Base-by-base conservation (phyloP, 2,329 filamentous ascomycete species). In the Paraphoma chrysanthemicola region DNA sequence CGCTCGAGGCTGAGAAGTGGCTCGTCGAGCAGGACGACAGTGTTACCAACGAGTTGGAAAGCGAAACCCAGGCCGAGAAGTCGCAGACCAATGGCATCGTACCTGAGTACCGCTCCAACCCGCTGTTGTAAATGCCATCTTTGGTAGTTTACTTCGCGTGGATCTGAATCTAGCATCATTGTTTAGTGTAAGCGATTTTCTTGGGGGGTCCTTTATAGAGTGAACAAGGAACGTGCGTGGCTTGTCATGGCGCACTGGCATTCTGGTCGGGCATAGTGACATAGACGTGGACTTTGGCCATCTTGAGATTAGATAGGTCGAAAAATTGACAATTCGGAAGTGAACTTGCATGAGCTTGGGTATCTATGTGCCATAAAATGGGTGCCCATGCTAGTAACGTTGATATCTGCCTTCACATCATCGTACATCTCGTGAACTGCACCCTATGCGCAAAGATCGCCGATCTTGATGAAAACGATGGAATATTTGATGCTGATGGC, bases 1-100 rank as follows among this genome's bases (percentile, higher is more conserved):
- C 94, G 10, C 86, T 99, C 52, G 95, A 99, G 74, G 94, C 94
- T 9, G 95, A 99, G 81, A 96, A 97, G 79, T 97, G 86, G 82
- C 82, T 99, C 52, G 84, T 91, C 6, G 94, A 97, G 72, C 79
- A 85, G 47, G 91, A 94, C 69, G 84, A 84, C 46, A 80, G 77
- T 47, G 70, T 82, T 11, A 74, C 78, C 44, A 79, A 80, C 50
- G 77, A 80, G 57, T 74, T 81, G 33, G 79, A 81, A 67, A 75
- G 77, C 5, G 80, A 82, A 67, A 83, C 82, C 62, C 79, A 81
- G 59, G 80, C 78, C 51, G 79, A 81, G 72, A 82, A 82, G 68
- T 73, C 77, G 17, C 78, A 85, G 60, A 75, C 77, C 62, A 84
- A 83, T 63, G 84, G 81, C 50, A 80, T 83, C 30, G 85, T 82